Evolutionary conservation across 1,139 yeast genomes (phyloP), one percentile per base, ranked within the genome.

Genomic region (Saccharomyces hybrid): DNA sequence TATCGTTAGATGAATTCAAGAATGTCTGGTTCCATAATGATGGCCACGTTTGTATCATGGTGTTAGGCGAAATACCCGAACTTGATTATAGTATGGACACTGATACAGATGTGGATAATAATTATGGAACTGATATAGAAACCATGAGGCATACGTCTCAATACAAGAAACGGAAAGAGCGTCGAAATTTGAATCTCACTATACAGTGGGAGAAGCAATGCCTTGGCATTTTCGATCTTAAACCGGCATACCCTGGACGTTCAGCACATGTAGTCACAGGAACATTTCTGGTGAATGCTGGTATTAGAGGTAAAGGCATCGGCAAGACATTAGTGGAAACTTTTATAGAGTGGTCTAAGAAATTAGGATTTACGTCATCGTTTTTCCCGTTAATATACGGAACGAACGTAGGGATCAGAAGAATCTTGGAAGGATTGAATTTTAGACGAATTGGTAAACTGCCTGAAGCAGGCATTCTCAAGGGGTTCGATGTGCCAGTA

Each of bases 241-340:
- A 87, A 62, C 95, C 97, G 4, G 88, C 89, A 64, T 93, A 86
- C 66, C 96, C 97, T 0, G 98, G 98, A 1, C 75, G 98, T 51
- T 86, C 95, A 51, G 82, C 95, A 0, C 98, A 91, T 69, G 85
- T 93, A n/a, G 90, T 96, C 64, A 88, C 96, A 0, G 96, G 89
- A 2, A 86, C 86, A 32, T 88, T 93, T 62, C 73, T 93, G 53
- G 98, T 93, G 2, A 89, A 90, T 70, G 95, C 96, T 1, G 96
- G 96, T 58, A 88, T 88, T 60, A 74, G 99, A 62, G 93, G 95
- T n/a, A 86, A 86, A 66, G 96, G 98, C 3, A 87, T 93, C 48
- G 99, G 99, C 3, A 76, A 84, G 56, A 86, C 95, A 0, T 71
- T 93, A 59, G 84, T 89, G 9, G 95, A 88, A 63, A 85, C 95